Evolutionary conservation across 2,329 filamentous ascomycete species (phyloP), one percentile per base, ranked within the genome.

Genomic region (Cylindrodendrum hubeiense): DNA sequence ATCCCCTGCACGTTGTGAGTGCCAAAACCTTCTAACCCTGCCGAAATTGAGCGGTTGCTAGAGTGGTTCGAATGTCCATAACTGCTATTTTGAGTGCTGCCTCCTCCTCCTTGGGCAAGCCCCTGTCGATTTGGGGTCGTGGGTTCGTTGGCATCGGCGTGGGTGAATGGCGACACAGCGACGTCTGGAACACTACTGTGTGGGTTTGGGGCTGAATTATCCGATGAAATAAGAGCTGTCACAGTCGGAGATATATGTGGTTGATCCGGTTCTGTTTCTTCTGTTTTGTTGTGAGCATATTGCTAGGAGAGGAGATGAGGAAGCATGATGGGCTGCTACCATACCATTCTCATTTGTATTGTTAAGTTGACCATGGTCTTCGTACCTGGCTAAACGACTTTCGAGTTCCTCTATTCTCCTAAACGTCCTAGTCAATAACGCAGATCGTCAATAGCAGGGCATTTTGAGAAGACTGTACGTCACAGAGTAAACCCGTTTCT

Each of bases 351-450:
- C 26, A 30, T n/a, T 21, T 19, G 22, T 4, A 24, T 17, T 57
- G 7, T 19, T 33, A 2, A 21, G 15, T 8, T 24, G 19, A 5
- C 43, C 24, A 13, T 47, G 43, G 15, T 37, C 43, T 17, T 57
- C 43, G 17, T 49, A 57, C 21, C 30, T 39, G 1, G 54, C 54
- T 12, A 57, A 57, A 37, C 54, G 41, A 28, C 54, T 46, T 34
- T 49, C 19, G 4, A 57, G 54, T 37, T 57, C 43, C 21, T 39
- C 43, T 8, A 57, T 57, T 21, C 41, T 49, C 6, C 54, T 57
- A 49, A 17, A 21, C 3, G 28, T 30, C 6, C 6, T 5, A 19
- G 43, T 57, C 15, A 19, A 5, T 13, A n/a, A 28, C 9, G 8
- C 15, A 13, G 44, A 47, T 28, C 44, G 3, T 47, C 5, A 2